Conservation (phyloP, 495 filamentous ascomycete genomes). For the Pyrenula aspistea region DNA sequence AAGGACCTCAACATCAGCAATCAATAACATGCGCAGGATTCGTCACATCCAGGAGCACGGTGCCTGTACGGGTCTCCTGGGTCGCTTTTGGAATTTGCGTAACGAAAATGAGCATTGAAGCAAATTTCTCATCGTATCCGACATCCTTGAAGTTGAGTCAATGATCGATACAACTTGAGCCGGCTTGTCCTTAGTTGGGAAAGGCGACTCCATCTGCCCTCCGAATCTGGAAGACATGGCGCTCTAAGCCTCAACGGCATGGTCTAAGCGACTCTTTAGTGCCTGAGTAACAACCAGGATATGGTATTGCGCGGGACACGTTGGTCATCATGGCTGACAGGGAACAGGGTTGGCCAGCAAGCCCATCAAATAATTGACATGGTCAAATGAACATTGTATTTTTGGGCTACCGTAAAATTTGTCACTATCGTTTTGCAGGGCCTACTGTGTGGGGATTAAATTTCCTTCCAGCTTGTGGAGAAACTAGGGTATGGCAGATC, state of each 20-base stretch:
- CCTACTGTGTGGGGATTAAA: background rate
- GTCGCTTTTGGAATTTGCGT: no score
- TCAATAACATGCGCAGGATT: no score
- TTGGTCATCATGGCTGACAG: background rate
- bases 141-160: background rate
- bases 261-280: background rate
- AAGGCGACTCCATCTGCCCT: background rate
- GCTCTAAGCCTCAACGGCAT: background rate
- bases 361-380: background rate
- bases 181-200: background rate
- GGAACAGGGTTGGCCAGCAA: background rate
- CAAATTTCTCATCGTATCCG: background rate
- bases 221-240: background rate
- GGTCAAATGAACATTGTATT: background rate
- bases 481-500: background rate
- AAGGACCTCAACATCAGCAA: no score
- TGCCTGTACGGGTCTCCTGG: no score
- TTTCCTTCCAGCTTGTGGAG: background rate
- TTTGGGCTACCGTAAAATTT: background rate
- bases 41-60: no score
- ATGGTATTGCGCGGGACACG: background rate
- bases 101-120: background rate
- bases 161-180: background rate
- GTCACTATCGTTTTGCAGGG: background rate
- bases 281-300: background rate